Conservation (phyloP, 768 basidiomycete species). For the Calocybe gangraenosa region DNA sequence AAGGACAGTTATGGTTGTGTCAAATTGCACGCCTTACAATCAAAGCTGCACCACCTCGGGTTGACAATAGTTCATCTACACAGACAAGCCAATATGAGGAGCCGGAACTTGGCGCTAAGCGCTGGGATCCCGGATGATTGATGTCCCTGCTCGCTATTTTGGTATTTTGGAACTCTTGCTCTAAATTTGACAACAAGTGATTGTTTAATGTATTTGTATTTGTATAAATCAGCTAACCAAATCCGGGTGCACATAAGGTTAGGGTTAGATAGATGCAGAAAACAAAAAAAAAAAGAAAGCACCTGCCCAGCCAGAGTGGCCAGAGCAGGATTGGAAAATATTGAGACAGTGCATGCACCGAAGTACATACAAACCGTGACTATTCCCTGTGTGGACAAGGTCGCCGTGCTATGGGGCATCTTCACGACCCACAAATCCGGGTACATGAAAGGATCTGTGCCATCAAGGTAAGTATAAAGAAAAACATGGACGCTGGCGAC, state of each 20-base stretch:
- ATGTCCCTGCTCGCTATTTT: too few relatives aligned
- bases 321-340: constrained; percentile 58
- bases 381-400: constrained; percentile 61
- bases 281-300: constrained; percentile 31
- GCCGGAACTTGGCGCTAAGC: too few relatives aligned
- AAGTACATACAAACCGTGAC: constrained; percentile 51
- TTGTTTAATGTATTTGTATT: neutral
- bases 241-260: constrained; percentile 38
- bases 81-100: too few relatives aligned
- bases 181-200: neutral
- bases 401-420: constrained; percentile 68
- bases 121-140: too few relatives aligned
- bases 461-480: constrained; percentile 65
- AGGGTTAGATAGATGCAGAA: constrained; percentile 39
- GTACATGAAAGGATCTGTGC: constrained; percentile 50
- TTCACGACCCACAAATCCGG: constrained; percentile 54
- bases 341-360: constrained; percentile 61
- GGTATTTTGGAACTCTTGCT: neutral
- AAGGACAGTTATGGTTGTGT: neutral
- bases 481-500: neutral
- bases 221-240: neutral
- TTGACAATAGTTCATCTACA: neutral
- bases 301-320: constrained; percentile 45
- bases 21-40: neutral
- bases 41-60: neutral